Evolutionary conservation across 805 yeast genomes (phyloP), one percentile per base, ranked within the genome.

Genomic region (Ogataea trehaloabstinens): DNA sequence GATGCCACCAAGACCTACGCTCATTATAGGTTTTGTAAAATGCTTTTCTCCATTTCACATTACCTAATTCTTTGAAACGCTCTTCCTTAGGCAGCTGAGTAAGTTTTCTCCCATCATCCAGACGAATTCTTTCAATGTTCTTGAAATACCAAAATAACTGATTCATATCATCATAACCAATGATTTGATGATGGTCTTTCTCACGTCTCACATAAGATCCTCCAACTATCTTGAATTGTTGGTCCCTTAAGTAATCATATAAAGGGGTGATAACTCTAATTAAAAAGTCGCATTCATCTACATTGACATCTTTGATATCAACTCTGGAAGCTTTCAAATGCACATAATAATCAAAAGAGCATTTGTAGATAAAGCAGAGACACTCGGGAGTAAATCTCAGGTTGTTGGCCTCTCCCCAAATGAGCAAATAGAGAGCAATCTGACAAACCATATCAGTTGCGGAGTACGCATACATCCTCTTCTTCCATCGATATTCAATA

Each of bases 331-430:
- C 13, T 62, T 55, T 64, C 61, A 52, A 55, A 50, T 62, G 56
- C 30, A 59, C 22, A 24, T 74, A 66, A 58, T 73, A 67, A 54
- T 78, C 83, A 43, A 56, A 63, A 10, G 81, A 80, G 40, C 75
- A 67, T 53, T 77, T 76, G 58, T 70, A 78, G 43, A 78, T 71
- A 61, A 72, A 78, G 58, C 83, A 78, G 4, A 67, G 24, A 31
- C 65, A 58, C 46, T 73, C 78, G 1, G 80, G 79, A 53, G 70
- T 61, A 46, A 72, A 74, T 39, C 80, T 55, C 20, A 74, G 66
- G 56, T 80, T 83, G 57, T 80, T 82, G 5, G 89, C 83, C 58
- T 85, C 90, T 24, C 90, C 90, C 90, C 90, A 83, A 29, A 81
- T 68, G 39, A 74, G 70, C 48, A 76, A 63, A 57, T 74, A 81